Conservation (phyloP, 2,329 filamentous ascomycete species). For the Thelonectria blattea region DNA sequence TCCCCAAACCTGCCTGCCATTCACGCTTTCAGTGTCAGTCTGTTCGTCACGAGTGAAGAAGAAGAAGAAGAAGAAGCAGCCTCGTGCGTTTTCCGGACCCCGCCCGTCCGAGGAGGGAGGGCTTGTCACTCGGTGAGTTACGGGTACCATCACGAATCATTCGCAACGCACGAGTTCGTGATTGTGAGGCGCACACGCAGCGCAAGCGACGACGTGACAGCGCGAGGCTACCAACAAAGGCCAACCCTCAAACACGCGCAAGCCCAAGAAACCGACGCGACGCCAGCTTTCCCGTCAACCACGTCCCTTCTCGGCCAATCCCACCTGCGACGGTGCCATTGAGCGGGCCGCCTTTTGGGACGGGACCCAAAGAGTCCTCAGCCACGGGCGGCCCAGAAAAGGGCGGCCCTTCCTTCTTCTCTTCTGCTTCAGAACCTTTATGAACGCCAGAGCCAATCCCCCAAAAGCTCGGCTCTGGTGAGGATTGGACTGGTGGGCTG, state of each 20-base stretch:
- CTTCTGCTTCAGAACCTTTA: not conserved
- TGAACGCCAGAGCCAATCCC: not conserved
- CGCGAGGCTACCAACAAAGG: constrained; percentile 11
- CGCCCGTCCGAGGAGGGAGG: not conserved
- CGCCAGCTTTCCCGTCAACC: constrained; percentile 3
- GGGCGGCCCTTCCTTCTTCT: no score
- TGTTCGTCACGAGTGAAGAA: no score
- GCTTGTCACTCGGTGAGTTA: not conserved
- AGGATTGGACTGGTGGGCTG: not conserved
- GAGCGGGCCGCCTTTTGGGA: constrained; percentile 9
- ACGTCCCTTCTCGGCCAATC: constrained; percentile 10
- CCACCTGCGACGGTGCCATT: not conserved
- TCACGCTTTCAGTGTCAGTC: not conserved
- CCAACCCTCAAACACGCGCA: not conserved
- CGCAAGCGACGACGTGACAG: constrained; percentile 3
- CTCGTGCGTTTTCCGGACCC: no score
- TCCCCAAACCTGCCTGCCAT: constrained; percentile 1
- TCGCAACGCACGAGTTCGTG: not conserved
- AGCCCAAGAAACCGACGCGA: not conserved
- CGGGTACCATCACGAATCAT: not conserved
- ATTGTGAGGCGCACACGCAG: constrained; percentile 1
- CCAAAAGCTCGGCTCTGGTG: not conserved
- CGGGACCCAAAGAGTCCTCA: constrained; percentile 1
- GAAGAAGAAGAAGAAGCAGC: no score
- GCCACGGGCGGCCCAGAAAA: not conserved